phyloP scores from a whole-genome alignment of 148 eudicot genomes.

The Fagopyrum esculentum region DNA sequence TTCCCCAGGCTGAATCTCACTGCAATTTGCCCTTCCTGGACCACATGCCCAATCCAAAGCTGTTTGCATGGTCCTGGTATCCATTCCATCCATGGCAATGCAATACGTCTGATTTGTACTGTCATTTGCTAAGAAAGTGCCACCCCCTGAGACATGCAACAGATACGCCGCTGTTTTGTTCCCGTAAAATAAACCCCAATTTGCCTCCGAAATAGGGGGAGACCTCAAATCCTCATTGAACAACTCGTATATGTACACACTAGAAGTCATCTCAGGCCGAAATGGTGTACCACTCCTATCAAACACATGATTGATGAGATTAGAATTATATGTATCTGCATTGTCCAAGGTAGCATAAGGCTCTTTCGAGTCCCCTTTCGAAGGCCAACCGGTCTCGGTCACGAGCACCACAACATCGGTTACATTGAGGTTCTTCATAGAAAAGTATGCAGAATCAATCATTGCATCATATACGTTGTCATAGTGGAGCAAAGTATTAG shows the following conservation, averaged over 20 bases:
- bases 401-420: slow-evolving; percentile 72
- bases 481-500: slow-evolving; percentile 85
- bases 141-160: slow-evolving; percentile 77
- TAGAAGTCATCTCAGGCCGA: slow-evolving; percentile 69
- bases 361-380: slow-evolving; percentile 75
- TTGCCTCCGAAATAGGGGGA: slow-evolving; percentile 78
- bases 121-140: slow-evolving; percentile 79
- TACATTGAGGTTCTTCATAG: slow-evolving; percentile 70
- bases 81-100: slow-evolving; percentile 59
- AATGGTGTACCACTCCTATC: slow-evolving; percentile 66
- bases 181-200: slow-evolving; percentile 82
- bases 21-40: slow-evolving; percentile 90
- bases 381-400: slow-evolving; percentile 95
- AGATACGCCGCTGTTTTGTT: slow-evolving; percentile 65
- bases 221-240: slow-evolving; percentile 93
- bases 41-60: slow-evolving; percentile 99
- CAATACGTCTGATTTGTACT: slow-evolving; percentile 82
- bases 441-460: slow-evolving; percentile 76
- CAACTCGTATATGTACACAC: slow-evolving; percentile 73
- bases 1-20: slow-evolving; percentile 85
- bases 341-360: slow-evolving; percentile 74
- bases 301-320: slow-evolving; percentile 66
- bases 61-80: slow-evolving; percentile 56
- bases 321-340: slow-evolving; percentile 76
- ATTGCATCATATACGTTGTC: slow-evolving; percentile 85